These are phyloP conservation scores for Apiotrichum montevideense DNA, from an alignment of 1,284 basidiomycete genomes.

Conservation along the genomic window DNA sequence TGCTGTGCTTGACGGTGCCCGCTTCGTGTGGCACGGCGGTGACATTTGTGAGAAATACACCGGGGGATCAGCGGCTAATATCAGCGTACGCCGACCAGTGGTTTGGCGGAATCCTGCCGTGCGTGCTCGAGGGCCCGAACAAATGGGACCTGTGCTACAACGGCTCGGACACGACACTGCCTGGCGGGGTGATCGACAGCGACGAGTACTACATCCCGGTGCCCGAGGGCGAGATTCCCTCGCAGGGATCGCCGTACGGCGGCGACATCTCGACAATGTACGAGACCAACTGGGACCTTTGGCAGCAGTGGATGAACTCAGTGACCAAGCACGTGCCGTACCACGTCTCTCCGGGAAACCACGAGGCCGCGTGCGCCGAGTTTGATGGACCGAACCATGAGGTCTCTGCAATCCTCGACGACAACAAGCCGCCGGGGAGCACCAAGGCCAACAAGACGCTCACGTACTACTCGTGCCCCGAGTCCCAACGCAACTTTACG, in stretches of 20 bases:
- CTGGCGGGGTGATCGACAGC: slow-evolving; percentile 14
- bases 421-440: slow-evolving; percentile 6
- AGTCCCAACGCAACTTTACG: slow-evolving; percentile 24
- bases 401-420: slow-evolving; percentile 19
- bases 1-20: slow-evolving; percentile 22
- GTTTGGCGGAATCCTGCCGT: slow-evolving; percentile 24
- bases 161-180: slow-evolving; percentile 15
- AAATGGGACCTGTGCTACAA: slow-evolving; percentile 27
- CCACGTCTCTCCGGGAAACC: slow-evolving; percentile 21
- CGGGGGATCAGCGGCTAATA: too few species aligned
- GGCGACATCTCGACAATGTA: slow-evolving; percentile 29
- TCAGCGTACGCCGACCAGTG: slow-evolving; percentile 41
- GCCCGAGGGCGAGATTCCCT: slow-evolving; percentile 24
- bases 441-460: slow-evolving; percentile 9
- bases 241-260: slow-evolving; percentile 24
- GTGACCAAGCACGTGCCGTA: slow-evolving; percentile 36
- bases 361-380: slow-evolving; percentile 22
- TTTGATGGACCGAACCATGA: slow-evolving; percentile 26
- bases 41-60: slow-evolving; percentile 26
- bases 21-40: slow-evolving; percentile 35
- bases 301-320: slow-evolving; percentile 38
- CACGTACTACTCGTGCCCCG: slow-evolving; percentile 25
- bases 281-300: slow-evolving; percentile 39
- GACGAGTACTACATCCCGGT: slow-evolving; percentile 22
- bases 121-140: slow-evolving; percentile 1